Percentiles rank a stretch among this genome's conserved stretches.
These are phyloP conservation scores for Beauveria rudraprayagi DNA, from an alignment of 2,329 filamentous ascomycete genomes.

Conservation along the genomic window DNA sequence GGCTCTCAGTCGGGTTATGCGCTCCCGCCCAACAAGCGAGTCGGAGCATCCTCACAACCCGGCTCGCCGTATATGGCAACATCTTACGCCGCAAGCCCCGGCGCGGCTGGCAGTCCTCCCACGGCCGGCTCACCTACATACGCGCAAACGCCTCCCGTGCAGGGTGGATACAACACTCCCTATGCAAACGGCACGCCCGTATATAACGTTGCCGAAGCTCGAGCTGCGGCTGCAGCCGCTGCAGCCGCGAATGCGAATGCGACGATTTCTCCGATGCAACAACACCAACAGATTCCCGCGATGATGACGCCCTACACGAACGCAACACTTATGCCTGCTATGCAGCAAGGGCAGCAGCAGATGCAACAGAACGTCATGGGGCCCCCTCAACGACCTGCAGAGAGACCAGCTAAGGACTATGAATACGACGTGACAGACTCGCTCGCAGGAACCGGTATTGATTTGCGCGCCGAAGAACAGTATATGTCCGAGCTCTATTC, in stretches of 20 bases:
- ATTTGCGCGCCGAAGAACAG: slow-evolving; percentile 79
- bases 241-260: slow-evolving; percentile 26
- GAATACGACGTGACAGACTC: slow-evolving; percentile 76
- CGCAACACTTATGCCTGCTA: slow-evolving; percentile 22
- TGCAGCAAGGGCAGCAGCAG: slow-evolving; percentile 13
- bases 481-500: slow-evolving; percentile 63
- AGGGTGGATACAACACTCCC: slow-evolving; percentile 26
- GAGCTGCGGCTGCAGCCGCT: slow-evolving; percentile 20
- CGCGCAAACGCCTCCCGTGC: slow-evolving; percentile 24
- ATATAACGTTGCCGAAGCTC: slow-evolving; percentile 27
- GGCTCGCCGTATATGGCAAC: slow-evolving; percentile 52
- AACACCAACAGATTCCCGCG: slow-evolving; percentile 22
- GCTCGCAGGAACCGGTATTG: slow-evolving; percentile 75
- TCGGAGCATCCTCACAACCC: slow-evolving; percentile 57
- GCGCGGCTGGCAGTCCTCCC: slow-evolving; percentile 32
- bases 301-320: slow-evolving; percentile 22
- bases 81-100: slow-evolving; percentile 41
- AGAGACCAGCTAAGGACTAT: slow-evolving; percentile 53
- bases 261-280: slow-evolving; percentile 25
- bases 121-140: slow-evolving; percentile 29
- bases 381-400: slow-evolving; percentile 52
- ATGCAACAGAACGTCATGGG: slow-evolving; percentile 35
- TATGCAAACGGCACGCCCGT: slow-evolving; percentile 31
- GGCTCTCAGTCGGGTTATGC: slow-evolving; percentile 43
- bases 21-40: slow-evolving; percentile 64